Percentiles rank a stretch among this genome's conserved stretches.
phyloP scores from a whole-genome alignment of 768 basidiomycete species.

The Naganishia kalamii region DNA sequence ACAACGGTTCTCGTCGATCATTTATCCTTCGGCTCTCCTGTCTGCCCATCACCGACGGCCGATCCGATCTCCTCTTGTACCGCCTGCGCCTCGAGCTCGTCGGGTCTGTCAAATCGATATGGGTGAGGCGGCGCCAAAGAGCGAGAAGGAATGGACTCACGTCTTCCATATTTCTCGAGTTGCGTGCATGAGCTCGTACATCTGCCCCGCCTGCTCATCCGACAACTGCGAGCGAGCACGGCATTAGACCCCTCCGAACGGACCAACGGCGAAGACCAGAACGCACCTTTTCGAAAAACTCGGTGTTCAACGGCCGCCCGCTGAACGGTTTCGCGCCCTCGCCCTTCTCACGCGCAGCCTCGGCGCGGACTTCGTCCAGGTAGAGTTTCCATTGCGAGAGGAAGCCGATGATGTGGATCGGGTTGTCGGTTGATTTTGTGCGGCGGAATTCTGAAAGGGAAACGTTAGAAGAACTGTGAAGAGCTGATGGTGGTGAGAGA shows the following conservation, averaged over 20 bases:
- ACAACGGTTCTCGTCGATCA: too few species aligned
- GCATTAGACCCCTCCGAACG: neutral
- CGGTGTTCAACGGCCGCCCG: constrained; percentile 43
- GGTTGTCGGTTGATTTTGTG: constrained; percentile 72
- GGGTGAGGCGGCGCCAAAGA: neutral
- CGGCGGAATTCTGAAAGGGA: constrained; percentile 69
- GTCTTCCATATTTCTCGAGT: constrained; percentile 83
- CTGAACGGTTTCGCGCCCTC: constrained; percentile 26
- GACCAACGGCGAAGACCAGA: constrained; percentile 1
- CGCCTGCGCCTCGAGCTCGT: constrained; percentile 11
- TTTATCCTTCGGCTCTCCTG: neutral
- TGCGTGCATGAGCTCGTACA: constrained; percentile 90
- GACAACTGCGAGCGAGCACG: constrained; percentile 60
- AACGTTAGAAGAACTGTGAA: constrained; percentile 18
- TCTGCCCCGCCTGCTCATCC: constrained; percentile 78
- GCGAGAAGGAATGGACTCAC: constrained; percentile 32
- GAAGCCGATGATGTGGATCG: constrained; percentile 87
- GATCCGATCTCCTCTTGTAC: constrained; percentile 12
- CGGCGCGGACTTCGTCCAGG: constrained; percentile 55
- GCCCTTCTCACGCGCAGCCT: constrained; percentile 47
- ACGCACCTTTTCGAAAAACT: constrained; percentile 48
- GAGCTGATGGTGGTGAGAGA: neutral
- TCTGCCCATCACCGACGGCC: neutral
- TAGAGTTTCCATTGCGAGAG: constrained; percentile 93
- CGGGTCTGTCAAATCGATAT: neutral